Percentiles rank a stretch among this genome's conserved stretches.
These are phyloP conservation scores for Kluyveromyces starmeri DNA, from an alignment of 805 yeast genomes.

Conservation along the genomic window DNA sequence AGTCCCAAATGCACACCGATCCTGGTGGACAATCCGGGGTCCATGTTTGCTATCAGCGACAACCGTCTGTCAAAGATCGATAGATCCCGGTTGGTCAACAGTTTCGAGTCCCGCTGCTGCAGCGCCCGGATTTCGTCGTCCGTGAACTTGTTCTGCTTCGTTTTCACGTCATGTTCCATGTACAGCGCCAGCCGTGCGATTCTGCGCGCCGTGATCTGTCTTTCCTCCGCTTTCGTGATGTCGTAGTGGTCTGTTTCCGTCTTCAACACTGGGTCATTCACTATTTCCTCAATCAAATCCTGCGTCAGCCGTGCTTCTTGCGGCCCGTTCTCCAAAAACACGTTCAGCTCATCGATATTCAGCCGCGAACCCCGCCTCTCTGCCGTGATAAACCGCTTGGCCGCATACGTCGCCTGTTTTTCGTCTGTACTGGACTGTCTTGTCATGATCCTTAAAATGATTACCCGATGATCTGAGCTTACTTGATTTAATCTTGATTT, in stretches of 20 bases:
- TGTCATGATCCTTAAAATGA: no score
- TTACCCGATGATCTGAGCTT: neutral
- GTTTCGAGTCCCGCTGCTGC: conserved; percentile 12
- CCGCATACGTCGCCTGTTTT: conserved; percentile 18
- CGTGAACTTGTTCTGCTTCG: conserved; percentile 16
- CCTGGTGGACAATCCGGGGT: conserved; percentile 75
- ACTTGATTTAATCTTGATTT: no score
- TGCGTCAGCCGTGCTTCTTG: conserved; percentile 40
- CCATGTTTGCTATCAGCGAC: conserved; percentile 52
- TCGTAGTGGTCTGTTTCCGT: conserved; percentile 51
- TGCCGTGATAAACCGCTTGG: conserved; percentile 25
- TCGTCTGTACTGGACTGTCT: conserved; percentile 18
- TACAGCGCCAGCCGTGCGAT: conserved; percentile 54
- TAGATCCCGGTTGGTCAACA: conserved; percentile 20
- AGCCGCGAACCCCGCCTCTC: conserved; percentile 41
- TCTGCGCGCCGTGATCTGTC: conserved; percentile 51
- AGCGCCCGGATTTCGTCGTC: conserved; percentile 21
- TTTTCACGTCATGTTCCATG: conserved; percentile 38
- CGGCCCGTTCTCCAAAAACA: conserved; percentile 45
- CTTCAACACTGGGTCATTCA: conserved; percentile 57
- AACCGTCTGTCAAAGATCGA: conserved; percentile 47
- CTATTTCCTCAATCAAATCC: conserved; percentile 45
- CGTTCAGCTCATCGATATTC: conserved; percentile 40
- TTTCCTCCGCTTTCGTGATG: conserved; percentile 43
- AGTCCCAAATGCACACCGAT: conserved; percentile 83